Conservation (phyloP, 345 rosid genomes). For the Mangifera indica region DNA sequence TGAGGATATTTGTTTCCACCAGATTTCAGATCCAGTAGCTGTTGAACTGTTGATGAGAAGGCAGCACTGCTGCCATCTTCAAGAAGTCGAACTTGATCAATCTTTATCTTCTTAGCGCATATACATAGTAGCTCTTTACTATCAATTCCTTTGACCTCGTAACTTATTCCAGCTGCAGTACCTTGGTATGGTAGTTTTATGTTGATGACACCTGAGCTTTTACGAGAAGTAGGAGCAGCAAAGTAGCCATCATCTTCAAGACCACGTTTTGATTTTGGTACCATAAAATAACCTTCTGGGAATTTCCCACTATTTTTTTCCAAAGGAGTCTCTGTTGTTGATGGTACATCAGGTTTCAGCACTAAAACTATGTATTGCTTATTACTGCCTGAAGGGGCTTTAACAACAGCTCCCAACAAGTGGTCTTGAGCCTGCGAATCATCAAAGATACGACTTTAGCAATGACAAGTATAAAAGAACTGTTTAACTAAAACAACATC, state of each 20-base stretch:
- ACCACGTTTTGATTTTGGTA: constrained; percentile 76
- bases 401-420: constrained; percentile 82
- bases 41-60: constrained; percentile 86
- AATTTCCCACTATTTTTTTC: constrained; percentile 50
- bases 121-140: constrained; percentile 62
- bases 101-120: constrained; percentile 53
- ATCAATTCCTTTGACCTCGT: constrained; percentile 78
- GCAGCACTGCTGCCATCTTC: constrained; percentile 60
- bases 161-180: constrained; percentile 74
- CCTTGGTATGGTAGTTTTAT: constrained; percentile 67
- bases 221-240: constrained; percentile 49
- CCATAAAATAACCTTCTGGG: constrained; percentile 53
- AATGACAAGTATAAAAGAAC: neutral
- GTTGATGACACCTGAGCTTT: constrained; percentile 62
- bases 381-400: constrained; percentile 43
- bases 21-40: constrained; percentile 57
- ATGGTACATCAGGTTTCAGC: constrained; percentile 67
- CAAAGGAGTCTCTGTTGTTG: constrained; percentile 43
- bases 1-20: constrained; percentile 73
- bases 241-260: constrained; percentile 54
- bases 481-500: neutral
- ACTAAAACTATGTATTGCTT: constrained; percentile 68
- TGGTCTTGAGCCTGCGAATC: constrained; percentile 66
- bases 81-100: constrained; percentile 68
- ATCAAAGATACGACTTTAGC: constrained; percentile 22